Evolutionary conservation across 768 basidiomycete genomes (phyloP).

Genomic region (Rhodotorula diobovata): DNA sequence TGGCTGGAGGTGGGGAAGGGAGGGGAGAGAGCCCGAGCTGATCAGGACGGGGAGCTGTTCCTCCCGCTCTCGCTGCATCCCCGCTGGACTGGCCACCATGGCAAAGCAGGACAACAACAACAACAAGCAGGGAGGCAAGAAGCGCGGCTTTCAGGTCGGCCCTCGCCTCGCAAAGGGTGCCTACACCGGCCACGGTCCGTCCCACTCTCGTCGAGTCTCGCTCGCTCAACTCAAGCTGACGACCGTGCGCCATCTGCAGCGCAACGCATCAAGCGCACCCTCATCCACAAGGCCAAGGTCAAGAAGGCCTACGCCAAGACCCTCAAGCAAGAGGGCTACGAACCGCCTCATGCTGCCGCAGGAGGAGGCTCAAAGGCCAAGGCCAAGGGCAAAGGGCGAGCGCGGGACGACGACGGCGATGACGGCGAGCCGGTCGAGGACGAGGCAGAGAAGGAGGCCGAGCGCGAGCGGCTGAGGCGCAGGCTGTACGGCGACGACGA

Average conservation of each 20-base stretch:
- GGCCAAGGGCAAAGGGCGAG: constrained; percentile 3
- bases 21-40: background rate
- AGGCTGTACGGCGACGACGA: constrained; percentile 33
- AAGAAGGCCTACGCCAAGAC: constrained; percentile 35
- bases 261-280: constrained; percentile 33
- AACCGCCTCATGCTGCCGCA: background rate
- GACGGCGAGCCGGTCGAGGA: constrained; percentile 20
- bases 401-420: background rate
- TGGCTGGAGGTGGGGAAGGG: too few relatives aligned
- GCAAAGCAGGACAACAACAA: background rate
- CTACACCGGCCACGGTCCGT: constrained; percentile 36
- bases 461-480: constrained; percentile 26
- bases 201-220: background rate
- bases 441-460: constrained; percentile 18
- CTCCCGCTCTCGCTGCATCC: background rate
- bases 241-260: constrained; percentile 10
- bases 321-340: constrained; percentile 35
- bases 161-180: constrained; percentile 31
- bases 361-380: background rate
- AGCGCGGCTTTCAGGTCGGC: constrained; percentile 29
- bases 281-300: constrained; percentile 40
- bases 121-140: constrained; percentile 1
- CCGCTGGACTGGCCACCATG: background rate
- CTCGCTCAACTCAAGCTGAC: background rate
- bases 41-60: background rate